A percentile compares a stretch with the other conserved stretches of the same genome.
Evolutionary conservation across 2,329 filamentous ascomycete genomes (phyloP).

Genomic region (Xylariaceae sp.): DNA sequence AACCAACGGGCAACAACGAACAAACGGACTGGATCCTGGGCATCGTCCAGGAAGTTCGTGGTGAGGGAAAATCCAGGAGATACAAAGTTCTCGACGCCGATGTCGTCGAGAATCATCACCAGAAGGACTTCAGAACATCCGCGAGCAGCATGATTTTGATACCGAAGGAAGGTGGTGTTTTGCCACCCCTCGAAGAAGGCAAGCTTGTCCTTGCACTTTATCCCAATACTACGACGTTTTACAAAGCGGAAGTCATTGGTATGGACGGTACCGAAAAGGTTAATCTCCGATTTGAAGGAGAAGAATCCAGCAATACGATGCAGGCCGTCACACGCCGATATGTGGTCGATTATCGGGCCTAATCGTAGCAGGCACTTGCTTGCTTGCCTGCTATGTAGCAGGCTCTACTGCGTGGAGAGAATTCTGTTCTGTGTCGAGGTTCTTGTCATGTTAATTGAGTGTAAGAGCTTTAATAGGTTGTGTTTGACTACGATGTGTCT

Average conservation of each 20-base stretch:
- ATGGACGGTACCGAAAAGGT: constrained; percentile 54
- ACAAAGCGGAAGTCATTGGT: constrained; percentile 75
- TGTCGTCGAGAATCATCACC: constrained; percentile 63
- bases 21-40: constrained; percentile 68
- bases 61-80: constrained; percentile 70
- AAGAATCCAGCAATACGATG: constrained; percentile 67
- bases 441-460: too few species aligned
- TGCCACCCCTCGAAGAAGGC: constrained; percentile 59
- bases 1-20: constrained; percentile 41
- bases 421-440: background rate
- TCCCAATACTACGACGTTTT: constrained; percentile 79
- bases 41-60: constrained; percentile 68
- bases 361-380: too few species aligned
- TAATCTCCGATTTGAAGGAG: constrained; percentile 71
- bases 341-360: constrained; percentile 64
- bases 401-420: background rate
- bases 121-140: constrained; percentile 64
- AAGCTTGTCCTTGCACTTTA: constrained; percentile 74
- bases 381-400: background rate
- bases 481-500: too few species aligned
- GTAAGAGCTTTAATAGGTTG: too few species aligned
- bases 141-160: constrained; percentile 75
- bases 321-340: constrained; percentile 71
- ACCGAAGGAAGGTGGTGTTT: constrained; percentile 49
- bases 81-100: constrained; percentile 79